Conservation (phyloP, 2,329 filamentous ascomycete species). For the Clonostachys byssicola region DNA sequence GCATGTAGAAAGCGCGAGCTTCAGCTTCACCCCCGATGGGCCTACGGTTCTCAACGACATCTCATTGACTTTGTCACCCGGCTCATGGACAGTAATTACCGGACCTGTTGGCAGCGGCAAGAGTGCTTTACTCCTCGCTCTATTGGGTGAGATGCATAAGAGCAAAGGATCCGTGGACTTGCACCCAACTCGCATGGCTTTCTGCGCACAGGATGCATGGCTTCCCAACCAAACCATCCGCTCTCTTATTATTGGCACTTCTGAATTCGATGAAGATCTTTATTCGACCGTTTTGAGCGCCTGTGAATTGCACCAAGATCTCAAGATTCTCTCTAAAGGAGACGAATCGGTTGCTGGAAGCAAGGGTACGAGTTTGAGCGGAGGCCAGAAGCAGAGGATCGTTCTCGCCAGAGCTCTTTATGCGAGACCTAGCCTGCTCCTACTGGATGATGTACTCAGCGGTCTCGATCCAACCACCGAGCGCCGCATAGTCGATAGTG, state of each 20-base stretch:
- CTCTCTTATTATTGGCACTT: slow-evolving; percentile 27
- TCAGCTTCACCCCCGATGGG: slow-evolving; percentile 3
- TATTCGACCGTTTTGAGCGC: slow-evolving; percentile 22
- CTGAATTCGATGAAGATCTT: slow-evolving; percentile 14
- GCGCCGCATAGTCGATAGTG: slow-evolving; percentile 27
- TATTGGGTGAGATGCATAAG: slow-evolving; percentile 26
- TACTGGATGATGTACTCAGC: slow-evolving; percentile 33
- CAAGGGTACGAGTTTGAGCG: slow-evolving; percentile 23
- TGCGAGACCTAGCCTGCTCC: slow-evolving; percentile 20
- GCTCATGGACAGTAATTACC: neutral
- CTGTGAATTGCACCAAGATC: slow-evolving; percentile 24
- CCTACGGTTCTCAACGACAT: slow-evolving; percentile 14
- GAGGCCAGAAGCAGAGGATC: slow-evolving; percentile 25
- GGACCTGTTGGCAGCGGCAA: slow-evolving; percentile 30
- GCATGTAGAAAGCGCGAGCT: neutral
- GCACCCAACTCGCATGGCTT: slow-evolving; percentile 21
- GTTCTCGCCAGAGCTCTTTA: slow-evolving; percentile 24
- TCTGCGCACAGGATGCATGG: slow-evolving; percentile 38
- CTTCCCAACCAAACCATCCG: slow-evolving; percentile 30
- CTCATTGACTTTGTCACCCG: slow-evolving; percentile 8
- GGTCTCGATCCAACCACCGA: slow-evolving; percentile 34
- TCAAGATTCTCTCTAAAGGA: slow-evolving; percentile 12
- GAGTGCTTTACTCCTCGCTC: slow-evolving; percentile 26
- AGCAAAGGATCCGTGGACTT: slow-evolving; percentile 16
- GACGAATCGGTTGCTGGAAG: slow-evolving; percentile 18